Conservation (phyloP, 305 asterid genomes). For the Solanum hybrid region DNA sequence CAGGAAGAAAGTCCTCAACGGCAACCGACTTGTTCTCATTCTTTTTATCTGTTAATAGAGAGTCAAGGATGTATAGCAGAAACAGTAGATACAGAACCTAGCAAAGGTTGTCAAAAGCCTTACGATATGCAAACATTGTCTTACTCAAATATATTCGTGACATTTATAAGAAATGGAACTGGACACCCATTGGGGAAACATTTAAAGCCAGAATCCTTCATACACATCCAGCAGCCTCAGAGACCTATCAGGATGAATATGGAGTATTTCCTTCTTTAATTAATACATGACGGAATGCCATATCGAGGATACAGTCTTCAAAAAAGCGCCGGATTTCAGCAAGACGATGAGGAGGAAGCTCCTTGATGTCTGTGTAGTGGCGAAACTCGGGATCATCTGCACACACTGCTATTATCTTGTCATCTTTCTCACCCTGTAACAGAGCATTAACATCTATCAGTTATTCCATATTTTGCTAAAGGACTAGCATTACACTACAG, state of each 20-base stretch:
- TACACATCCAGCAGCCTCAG: background rate
- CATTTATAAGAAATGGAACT: background rate
- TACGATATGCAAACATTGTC: background rate
- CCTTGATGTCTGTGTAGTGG: constrained; percentile 59
- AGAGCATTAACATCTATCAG: background rate
- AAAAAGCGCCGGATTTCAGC: constrained; percentile 93
- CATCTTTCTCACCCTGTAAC: constrained; percentile 78
- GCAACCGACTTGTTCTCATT: constrained; percentile 78
- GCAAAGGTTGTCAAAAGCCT: background rate
- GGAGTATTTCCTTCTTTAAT: background rate
- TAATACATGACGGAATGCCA: background rate
- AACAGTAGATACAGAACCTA: background rate
- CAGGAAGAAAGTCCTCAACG: constrained; percentile 77
- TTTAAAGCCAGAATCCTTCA: background rate
- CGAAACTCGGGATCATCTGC: constrained; percentile 50
- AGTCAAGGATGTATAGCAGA: constrained; percentile 25
- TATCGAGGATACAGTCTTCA: constrained; percentile 75
- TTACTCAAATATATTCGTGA: background rate
- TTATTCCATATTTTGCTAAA: background rate
- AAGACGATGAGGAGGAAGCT: constrained; percentile 79
- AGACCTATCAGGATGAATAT: background rate
- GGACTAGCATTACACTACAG: background rate
- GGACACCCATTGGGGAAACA: background rate
- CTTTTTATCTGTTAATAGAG: constrained; percentile 49
- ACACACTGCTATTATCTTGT: constrained; percentile 82